phyloP scores from a whole-genome alignment of 1,139 yeast species.

The Saccharomyces hybrid region DNA sequence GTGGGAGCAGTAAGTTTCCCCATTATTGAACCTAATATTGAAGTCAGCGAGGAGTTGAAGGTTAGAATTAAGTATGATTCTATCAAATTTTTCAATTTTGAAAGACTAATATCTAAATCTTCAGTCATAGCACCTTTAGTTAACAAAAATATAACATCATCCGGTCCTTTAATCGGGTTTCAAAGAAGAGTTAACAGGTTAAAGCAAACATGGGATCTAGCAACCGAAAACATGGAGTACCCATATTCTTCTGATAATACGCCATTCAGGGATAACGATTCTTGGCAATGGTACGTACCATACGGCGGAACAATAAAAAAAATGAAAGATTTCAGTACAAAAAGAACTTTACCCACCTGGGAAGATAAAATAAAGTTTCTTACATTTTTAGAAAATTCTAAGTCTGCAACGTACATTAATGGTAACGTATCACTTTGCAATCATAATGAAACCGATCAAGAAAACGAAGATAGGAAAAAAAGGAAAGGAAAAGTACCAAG shows the following conservation, averaged over 20 bases:
- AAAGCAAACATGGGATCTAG: not conserved
- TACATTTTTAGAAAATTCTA: slow-evolving; percentile 14
- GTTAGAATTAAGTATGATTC: slow-evolving; percentile 25
- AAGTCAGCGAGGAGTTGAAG: slow-evolving; percentile 2
- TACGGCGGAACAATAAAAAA: slow-evolving; percentile 23
- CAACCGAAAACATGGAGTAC: not conserved
- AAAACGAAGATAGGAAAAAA: slow-evolving; percentile 2
- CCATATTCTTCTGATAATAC: not conserved
- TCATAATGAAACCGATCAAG: slow-evolving; percentile 9
- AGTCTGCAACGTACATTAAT: slow-evolving; percentile 21
- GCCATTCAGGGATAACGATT: slow-evolving; percentile 1
- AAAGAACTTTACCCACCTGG: slow-evolving; percentile 18
- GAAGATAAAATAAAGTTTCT: slow-evolving; percentile 24
- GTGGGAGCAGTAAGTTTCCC: not conserved
- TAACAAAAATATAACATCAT: not conserved
- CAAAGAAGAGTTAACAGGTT: not conserved
- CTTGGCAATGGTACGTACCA: slow-evolving; percentile 12
- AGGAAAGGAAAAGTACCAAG: slow-evolving; percentile 3
- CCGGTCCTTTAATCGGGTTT: not conserved
- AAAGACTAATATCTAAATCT: slow-evolving; percentile 10
- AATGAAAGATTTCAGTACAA: slow-evolving; percentile 20
- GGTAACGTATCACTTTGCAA: slow-evolving; percentile 21
- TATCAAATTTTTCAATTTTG: slow-evolving; percentile 18
- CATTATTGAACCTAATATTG: not conserved
- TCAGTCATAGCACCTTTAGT: not conserved